Conservation (phyloP, 1,284 basidiomycete species). For the Vanrija sp. region DNA sequence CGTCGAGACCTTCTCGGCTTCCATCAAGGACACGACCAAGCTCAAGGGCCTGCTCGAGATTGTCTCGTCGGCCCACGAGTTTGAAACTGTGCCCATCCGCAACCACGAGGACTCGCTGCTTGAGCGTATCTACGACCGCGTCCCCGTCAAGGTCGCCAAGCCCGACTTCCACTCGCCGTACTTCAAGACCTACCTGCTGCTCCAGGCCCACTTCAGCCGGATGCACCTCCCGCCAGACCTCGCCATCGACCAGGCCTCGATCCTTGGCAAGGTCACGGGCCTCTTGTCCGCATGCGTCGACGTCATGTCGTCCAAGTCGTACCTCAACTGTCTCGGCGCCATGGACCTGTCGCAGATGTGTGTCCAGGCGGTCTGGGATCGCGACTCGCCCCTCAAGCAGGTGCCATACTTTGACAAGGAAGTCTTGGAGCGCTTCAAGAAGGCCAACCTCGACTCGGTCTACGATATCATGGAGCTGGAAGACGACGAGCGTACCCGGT, state of each 20-base stretch:
- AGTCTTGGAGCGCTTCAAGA: slow-evolving; percentile 80
- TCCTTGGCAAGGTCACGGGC: slow-evolving; percentile 86
- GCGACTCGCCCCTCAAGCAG: slow-evolving; percentile 88
- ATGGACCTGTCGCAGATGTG: slow-evolving; percentile 99
- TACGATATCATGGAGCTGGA: slow-evolving; percentile 98
- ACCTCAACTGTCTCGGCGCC: slow-evolving; percentile 87
- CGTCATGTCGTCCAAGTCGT: slow-evolving; percentile 95
- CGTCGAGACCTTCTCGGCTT: slow-evolving; percentile 93
- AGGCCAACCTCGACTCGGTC: slow-evolving; percentile 73
- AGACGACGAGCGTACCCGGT: slow-evolving; percentile 73
- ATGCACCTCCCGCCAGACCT: slow-evolving; percentile 88
- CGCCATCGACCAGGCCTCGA: slow-evolving; percentile 79
- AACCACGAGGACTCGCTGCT: slow-evolving; percentile 81
- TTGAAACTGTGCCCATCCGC: slow-evolving; percentile 89
- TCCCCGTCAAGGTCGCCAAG: slow-evolving; percentile 87
- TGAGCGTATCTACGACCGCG: slow-evolving; percentile 89
- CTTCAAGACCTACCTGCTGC: slow-evolving; percentile 95
- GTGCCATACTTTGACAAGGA: slow-evolving; percentile 92
- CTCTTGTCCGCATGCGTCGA: slow-evolving; percentile 90
- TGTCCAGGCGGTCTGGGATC: slow-evolving; percentile 97
- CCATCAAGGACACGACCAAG: slow-evolving; percentile 94
- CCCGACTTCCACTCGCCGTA: slow-evolving; percentile 88
- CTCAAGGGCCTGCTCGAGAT: slow-evolving; percentile 95
- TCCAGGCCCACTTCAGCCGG: slow-evolving; percentile 95
- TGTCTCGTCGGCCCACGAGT: slow-evolving; percentile 92